Base-by-base conservation (phyloP, 345 rosid species). In the Lepidium didymum region DNA sequence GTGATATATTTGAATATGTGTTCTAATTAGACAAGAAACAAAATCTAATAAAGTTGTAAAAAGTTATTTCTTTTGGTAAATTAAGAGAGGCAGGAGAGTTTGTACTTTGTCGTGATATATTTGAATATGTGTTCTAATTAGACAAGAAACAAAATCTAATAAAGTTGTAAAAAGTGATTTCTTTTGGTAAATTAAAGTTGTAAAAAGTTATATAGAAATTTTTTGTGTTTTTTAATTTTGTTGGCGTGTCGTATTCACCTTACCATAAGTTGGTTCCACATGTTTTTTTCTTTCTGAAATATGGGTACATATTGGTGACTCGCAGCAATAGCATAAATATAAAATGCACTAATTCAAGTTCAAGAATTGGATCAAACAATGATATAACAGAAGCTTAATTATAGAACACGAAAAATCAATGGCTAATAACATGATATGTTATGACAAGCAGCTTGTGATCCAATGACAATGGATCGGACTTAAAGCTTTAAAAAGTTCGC, bases 211-310 rank as follows among this genome's bases (percentile, higher is more conserved):
- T 29, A 0, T 6, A 29, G 33, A 29, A 29, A 29, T 4, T 5
- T 7, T 29, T 5, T 29, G 33, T 29, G 31, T 29, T 29, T 29
- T 5, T n/a, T n/a, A n/a, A n/a, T 27, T 27, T 65, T 52, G 51
- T 52, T 64, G 42, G 54, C 53, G 19, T 43, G 44, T 65, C 12
- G 40, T 52, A 31, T 18, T 21, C 51, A 53, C 69, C 40, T 25
- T 10, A 38, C 6, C 13, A 29, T 67, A 31, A 8, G 15, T 12
- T 67, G 63, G 55, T 21, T 68, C 64, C 72, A 56, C 56, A 65
- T 46, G 68, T 47, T 46, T 47, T 34, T 27, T 4, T 27, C 5
- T 27, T 25, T 27, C 5, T 4, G 31, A 27, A 27, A 27, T 27
- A 27, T 27, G 31, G 31, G 31, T 27, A 27, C 6, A 27, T 25